A percentile compares a stretch with the other conserved stretches of the same genome.
phyloP scores from a whole-genome alignment of 305 asterid genomes.

The Fraxinus xanthoxyloides region DNA sequence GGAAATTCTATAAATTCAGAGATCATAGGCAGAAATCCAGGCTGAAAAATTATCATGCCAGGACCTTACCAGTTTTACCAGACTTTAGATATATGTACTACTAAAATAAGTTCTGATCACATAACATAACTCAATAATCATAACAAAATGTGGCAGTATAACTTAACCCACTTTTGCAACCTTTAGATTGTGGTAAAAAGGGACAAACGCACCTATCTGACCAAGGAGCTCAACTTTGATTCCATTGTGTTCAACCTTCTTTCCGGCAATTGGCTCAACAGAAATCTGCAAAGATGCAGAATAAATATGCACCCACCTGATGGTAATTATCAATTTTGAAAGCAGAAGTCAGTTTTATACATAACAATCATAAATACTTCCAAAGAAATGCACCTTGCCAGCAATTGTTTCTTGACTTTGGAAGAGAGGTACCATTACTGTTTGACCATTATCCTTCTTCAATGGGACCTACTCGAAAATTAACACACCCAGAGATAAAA shows the following conservation, averaged over 20 bases:
- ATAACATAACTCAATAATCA: conserved; percentile 10
- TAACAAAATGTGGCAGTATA: conserved; percentile 9
- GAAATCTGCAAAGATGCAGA: conserved; percentile 32
- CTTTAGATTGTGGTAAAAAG: not conserved
- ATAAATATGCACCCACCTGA: not conserved
- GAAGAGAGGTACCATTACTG: conserved; percentile 74
- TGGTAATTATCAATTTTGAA: conserved; percentile 7
- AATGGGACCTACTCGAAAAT: conserved; percentile 51
- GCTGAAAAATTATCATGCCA: not conserved
- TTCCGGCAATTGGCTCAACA: conserved; percentile 34
- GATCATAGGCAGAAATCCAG: not conserved
- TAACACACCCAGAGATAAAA: conserved; percentile 6
- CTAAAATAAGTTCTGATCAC: not conserved
- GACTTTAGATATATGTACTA: not conserved
- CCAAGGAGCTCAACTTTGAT: conserved; percentile 57
- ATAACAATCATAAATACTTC: not conserved
- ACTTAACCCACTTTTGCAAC: conserved; percentile 7
- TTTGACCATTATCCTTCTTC: conserved; percentile 88
- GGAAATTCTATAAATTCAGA: not conserved
- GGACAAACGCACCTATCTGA: conserved; percentile 45
- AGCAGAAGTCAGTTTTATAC: not conserved
- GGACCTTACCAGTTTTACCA: not conserved
- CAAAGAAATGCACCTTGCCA: conserved; percentile 57
- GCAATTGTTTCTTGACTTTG: conserved; percentile 78
- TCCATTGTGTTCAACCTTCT: conserved; percentile 54